Percentiles rank a stretch among this genome's conserved stretches.
Conservation (phyloP, 495 filamentous ascomycete genomes). For the Patellaria atrata region DNA sequence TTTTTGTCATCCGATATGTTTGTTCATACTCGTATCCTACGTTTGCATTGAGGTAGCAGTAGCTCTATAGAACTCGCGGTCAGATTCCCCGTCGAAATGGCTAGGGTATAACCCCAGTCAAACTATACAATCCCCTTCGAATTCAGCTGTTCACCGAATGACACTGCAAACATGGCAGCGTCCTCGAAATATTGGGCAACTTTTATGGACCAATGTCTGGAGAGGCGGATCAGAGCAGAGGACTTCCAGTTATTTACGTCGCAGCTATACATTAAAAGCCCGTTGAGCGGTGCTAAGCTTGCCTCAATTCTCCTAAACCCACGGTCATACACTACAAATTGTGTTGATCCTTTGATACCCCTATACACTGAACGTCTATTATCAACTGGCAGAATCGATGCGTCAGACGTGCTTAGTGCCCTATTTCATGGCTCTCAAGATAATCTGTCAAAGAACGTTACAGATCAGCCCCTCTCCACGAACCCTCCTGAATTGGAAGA, state of each 20-base stretch:
- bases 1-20: too few relatives aligned
- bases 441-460: conserved; percentile 3
- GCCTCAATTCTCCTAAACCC: conserved; percentile 47
- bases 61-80: too few relatives aligned
- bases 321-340: conserved; percentile 31
- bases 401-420: conserved; percentile 40
- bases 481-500: conserved; percentile 31
- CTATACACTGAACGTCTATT: conserved; percentile 50
- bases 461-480: too few relatives aligned
- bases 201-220: conserved; percentile 34
- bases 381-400: conserved; percentile 37
- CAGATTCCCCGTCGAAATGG: too few relatives aligned
- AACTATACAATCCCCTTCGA: too few relatives aligned
- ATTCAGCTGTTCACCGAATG: too few relatives aligned
- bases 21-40: too few relatives aligned
- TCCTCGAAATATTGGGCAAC: too few relatives aligned
- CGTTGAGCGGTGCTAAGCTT: conserved; percentile 33
- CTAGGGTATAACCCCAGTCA: too few relatives aligned
- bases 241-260: conserved; percentile 30
- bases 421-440: conserved; percentile 43
- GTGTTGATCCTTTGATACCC: conserved; percentile 48
- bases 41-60: too few relatives aligned
- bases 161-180: too few relatives aligned
- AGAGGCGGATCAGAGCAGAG: conserved; percentile 32
- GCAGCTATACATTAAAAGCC: conserved; percentile 31